Conservation (phyloP, 164 flowering plant species). For the Amborella trichopoda region DNA sequence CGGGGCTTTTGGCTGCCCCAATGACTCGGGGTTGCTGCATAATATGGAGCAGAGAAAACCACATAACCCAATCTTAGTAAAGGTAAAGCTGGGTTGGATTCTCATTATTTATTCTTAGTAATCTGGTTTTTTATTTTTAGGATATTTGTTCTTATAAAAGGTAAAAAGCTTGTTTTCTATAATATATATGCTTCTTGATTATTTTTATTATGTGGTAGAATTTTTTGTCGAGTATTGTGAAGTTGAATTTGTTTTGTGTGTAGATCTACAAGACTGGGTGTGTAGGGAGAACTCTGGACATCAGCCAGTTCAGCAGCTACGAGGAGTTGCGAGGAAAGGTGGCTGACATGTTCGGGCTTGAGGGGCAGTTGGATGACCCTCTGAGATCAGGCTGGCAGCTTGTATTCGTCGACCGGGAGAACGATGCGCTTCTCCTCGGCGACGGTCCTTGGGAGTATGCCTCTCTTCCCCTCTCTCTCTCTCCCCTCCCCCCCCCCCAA, state of each 20-base stretch:
- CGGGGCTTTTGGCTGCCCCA: slow-evolving; percentile 28
- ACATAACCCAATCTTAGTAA: slow-evolving; percentile 42
- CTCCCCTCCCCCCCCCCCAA: neutral
- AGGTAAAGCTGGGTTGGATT: too few species aligned
- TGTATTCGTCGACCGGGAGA: slow-evolving; percentile 92
- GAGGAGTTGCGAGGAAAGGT: slow-evolving; percentile 72
- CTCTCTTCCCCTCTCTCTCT: neutral
- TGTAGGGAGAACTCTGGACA: slow-evolving; percentile 78
- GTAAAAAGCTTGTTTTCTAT: too few species aligned
- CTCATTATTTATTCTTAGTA: too few species aligned
- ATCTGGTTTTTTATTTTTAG: too few species aligned
- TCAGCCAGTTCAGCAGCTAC: slow-evolving; percentile 78
- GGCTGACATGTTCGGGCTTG: slow-evolving; percentile 79
- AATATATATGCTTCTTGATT: too few species aligned
- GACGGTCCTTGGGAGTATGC: slow-evolving; percentile 94
- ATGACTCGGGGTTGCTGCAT: slow-evolving; percentile 54
- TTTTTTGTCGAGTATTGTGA: too few species aligned
- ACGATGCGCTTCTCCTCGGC: slow-evolving; percentile 86
- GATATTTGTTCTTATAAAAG: too few species aligned
- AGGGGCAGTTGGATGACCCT: slow-evolving; percentile 74
- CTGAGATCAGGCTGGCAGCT: slow-evolving; percentile 99
- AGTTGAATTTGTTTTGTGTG: slow-evolving; percentile 3
- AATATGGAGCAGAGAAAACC: slow-evolving; percentile 38
- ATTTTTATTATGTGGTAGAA: too few species aligned
- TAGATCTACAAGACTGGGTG: slow-evolving; percentile 83